Conservation (phyloP, 2,329 filamentous ascomycete species). For the Aspergillus pseudotamarii region DNA sequence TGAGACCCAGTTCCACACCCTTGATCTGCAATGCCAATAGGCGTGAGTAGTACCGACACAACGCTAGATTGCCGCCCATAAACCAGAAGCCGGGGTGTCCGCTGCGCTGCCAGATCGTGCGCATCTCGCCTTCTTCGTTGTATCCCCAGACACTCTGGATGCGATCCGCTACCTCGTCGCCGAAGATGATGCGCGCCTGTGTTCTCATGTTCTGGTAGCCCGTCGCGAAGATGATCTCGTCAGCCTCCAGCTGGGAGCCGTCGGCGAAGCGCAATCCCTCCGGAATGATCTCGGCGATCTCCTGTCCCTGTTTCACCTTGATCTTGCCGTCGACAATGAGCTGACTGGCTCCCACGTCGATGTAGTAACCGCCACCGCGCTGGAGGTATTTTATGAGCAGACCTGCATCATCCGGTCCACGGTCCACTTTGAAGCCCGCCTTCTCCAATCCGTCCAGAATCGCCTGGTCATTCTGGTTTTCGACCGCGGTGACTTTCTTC, state of each 20-base stretch:
- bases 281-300: conserved; percentile 57
- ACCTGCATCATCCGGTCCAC: conserved; percentile 59
- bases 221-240: conserved; percentile 64
- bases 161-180: conserved; percentile 61
- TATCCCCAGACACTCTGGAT: conserved; percentile 66
- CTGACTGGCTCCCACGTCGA: conserved; percentile 66
- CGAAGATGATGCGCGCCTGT: conserved; percentile 63
- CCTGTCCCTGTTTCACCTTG: conserved; percentile 64
- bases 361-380: conserved; percentile 70
- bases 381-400: conserved; percentile 66
- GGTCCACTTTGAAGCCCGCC: conserved; percentile 64
- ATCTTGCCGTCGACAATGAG: conserved; percentile 67
- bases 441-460: conserved; percentile 52
- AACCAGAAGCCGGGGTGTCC: conserved; percentile 70
- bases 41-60: conserved; percentile 65
- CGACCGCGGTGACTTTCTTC: conserved; percentile 44
- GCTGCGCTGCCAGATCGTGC: conserved; percentile 62
- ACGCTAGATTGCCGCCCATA: conserved; percentile 65
- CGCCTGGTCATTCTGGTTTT: conserved; percentile 38
- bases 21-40: conserved; percentile 56
- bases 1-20: conserved; percentile 39
- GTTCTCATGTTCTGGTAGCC: conserved; percentile 70
- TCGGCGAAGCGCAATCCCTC: conserved; percentile 57
- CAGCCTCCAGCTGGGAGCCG: conserved; percentile 61
- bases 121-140: conserved; percentile 58